These are phyloP conservation scores for Asterochloris erici DNA, from an alignment of 139 green algal genomes.

Conservation along the genomic window DNA sequence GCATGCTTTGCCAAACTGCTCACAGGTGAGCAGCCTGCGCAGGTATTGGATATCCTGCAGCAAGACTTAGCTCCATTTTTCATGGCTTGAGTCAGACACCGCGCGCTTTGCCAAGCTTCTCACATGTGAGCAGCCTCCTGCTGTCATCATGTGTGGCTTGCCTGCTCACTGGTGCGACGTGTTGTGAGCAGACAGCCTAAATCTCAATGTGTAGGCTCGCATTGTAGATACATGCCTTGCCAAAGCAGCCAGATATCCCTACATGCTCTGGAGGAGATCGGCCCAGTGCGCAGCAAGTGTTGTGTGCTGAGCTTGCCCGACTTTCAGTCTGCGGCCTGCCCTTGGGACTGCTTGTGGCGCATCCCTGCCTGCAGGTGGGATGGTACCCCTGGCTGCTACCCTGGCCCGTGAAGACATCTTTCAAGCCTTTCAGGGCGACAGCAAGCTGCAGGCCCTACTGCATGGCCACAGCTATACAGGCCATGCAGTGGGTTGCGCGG, in stretches of 20 bases:
- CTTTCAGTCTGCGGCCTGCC: neutral
- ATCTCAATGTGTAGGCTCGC: too few species aligned
- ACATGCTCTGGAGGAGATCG: too few species aligned
- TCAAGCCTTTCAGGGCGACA: conserved; percentile 68
- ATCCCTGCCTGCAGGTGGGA: conserved; percentile 45
- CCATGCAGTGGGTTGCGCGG: conserved; percentile 83
- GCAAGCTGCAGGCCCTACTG: conserved; percentile 81
- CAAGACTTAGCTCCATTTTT: neutral
- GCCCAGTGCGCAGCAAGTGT: neutral
- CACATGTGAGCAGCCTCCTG: neutral
- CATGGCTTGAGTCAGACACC: neutral
- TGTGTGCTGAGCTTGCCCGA: neutral
- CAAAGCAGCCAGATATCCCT: too few species aligned
- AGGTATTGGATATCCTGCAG: neutral
- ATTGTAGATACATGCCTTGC: too few species aligned
- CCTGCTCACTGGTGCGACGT: too few species aligned
- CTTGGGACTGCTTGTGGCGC: neutral
- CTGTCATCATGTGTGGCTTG: too few species aligned
- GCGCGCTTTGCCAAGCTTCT: neutral
- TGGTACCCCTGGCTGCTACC: conserved; percentile 84
- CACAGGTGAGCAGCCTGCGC: conserved; percentile 33
- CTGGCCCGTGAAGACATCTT: conserved; percentile 80
- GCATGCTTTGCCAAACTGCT: conserved; percentile 96
- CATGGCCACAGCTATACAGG: conserved; percentile 99
- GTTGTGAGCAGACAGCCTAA: too few species aligned